Evolutionary conservation across 306 rosid species (phyloP), one percentile per base, ranked within the genome.

Genomic region (Castanea crenata): DNA sequence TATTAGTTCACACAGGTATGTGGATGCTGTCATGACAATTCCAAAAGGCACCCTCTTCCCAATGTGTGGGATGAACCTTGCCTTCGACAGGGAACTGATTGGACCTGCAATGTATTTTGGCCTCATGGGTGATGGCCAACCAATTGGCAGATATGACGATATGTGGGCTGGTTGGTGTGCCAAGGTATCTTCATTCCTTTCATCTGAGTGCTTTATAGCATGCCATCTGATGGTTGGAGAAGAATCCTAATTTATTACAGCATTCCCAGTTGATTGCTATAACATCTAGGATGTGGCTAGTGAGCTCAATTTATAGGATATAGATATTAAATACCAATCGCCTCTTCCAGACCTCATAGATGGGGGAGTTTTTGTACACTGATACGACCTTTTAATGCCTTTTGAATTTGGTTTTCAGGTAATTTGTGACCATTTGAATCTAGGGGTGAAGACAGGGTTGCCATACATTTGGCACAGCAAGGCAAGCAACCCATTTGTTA

Each of bases 81-180:
- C 78, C 19, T 88, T 85, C 41, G 8, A 88, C 62, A 84, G 86
- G 5, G 88, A 86, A 62, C 68, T 86, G 23, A 83, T 86, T 6
- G 89, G 91, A 34, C 88, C 86, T n/a, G 85, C 88, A 23, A 76
- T 88, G 91, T 88, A 81, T 46, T 86, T 86, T 77, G 88, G 88
- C 34, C 89, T 88, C 71, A 85, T 83, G 89, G 89, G 89, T 6
- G 85, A 85, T 74, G 89, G 91, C 20, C 88, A 74, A 56, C 88
- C 89, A 14, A 79, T 83, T 44, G 83, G 89, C 56, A 78, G 86
- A 58, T 88, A 86, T 67, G 88, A 88, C 54, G 85, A 88, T 51
- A 88, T 88, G 86, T 86, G 91, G 88, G 86, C 86, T 25, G 89
- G 86, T 34, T 83, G 89, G 89, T 83, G 89, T 76, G 71, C 80